Percentiles rank a stretch among this genome's conserved stretches.
Conservation (phyloP, 2,329 filamentous ascomycete species). For the Ceratocystis lukuohia region DNA sequence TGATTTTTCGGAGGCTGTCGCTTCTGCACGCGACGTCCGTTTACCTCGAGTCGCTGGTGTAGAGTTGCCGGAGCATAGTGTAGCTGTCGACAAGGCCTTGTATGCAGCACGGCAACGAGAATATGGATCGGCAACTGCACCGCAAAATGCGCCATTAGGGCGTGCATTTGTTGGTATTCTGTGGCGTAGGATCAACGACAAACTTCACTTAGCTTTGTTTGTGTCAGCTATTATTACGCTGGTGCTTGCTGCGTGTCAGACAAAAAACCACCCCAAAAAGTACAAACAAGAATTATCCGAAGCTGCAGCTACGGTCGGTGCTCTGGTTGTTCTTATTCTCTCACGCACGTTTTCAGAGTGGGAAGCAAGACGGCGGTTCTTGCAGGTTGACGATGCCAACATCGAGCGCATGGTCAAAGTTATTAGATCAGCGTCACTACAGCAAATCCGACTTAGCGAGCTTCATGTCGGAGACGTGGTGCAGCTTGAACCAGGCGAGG, state of each 20-base stretch:
- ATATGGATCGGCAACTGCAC: background rate
- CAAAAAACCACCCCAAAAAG: slow-evolving; percentile 38
- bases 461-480: slow-evolving; percentile 62
- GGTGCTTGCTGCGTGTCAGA: slow-evolving; percentile 61
- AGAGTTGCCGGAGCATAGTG: background rate
- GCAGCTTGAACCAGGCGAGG: slow-evolving; percentile 58
- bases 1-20: slow-evolving; percentile 37
- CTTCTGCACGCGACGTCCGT: slow-evolving; percentile 28
- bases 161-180: slow-evolving; percentile 13
- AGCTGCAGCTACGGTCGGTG: slow-evolving; percentile 64
- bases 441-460: slow-evolving; percentile 57
- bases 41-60: slow-evolving; percentile 22
- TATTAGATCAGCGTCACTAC: slow-evolving; percentile 57
- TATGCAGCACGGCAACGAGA: slow-evolving; percentile 5
- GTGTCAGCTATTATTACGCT: slow-evolving; percentile 61
- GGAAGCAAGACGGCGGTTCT: slow-evolving; percentile 70
- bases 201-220: slow-evolving; percentile 59
- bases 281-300: slow-evolving; percentile 67
- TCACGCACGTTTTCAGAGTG: slow-evolving; percentile 71
- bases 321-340: slow-evolving; percentile 60
- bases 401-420: slow-evolving; percentile 63
- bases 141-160: background rate
- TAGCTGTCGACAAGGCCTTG: background rate
- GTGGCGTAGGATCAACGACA: slow-evolving; percentile 76
- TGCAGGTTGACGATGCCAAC: slow-evolving; percentile 68